Conservation (phyloP, 805 yeast genomes). For the Wickerhamomyces subpelliculosus region DNA sequence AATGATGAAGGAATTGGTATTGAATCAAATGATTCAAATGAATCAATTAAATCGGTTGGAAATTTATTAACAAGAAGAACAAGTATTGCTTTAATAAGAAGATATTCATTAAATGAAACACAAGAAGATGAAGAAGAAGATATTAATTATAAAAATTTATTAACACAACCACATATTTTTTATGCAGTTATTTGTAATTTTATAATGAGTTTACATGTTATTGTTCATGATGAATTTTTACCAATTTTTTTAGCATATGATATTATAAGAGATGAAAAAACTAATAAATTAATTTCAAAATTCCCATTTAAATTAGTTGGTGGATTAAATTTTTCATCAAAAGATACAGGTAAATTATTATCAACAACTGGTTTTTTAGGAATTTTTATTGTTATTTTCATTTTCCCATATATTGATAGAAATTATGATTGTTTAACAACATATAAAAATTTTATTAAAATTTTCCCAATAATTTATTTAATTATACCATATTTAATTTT, state of each 20-base stretch:
- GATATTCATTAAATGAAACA: slow-evolving; percentile 25
- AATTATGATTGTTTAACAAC: slow-evolving; percentile 37
- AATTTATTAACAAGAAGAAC: slow-evolving; percentile 24
- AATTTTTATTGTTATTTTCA: slow-evolving; percentile 38
- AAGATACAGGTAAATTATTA: slow-evolving; percentile 42
- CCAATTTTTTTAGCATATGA: slow-evolving; percentile 46
- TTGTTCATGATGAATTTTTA: slow-evolving; percentile 46
- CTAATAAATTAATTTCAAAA: slow-evolving; percentile 21
- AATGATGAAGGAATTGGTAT: slow-evolving; percentile 3
- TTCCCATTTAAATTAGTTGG: slow-evolving; percentile 47
- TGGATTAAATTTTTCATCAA: slow-evolving; percentile 43
- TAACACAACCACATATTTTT: slow-evolving; percentile 25
- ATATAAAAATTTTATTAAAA: slow-evolving; percentile 31
- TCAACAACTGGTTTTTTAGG: slow-evolving; percentile 51
- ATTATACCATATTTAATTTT: slow-evolving; percentile 42
- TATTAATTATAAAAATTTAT: slow-evolving; percentile 17
- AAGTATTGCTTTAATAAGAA: slow-evolving; percentile 25
- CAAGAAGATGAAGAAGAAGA: slow-evolving; percentile 18
- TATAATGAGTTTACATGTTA: slow-evolving; percentile 37
- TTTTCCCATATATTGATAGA: slow-evolving; percentile 47
- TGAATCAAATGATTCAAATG: slow-evolving; percentile 8
- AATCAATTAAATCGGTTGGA: slow-evolving; percentile 21
- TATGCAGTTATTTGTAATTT: slow-evolving; percentile 33
- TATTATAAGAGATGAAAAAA: slow-evolving; percentile 18
- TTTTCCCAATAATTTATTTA: slow-evolving; percentile 40